These are phyloP conservation scores for Penicillium hesseltinei DNA, from an alignment of 2,329 filamentous ascomycete genomes.

Conservation along the genomic window DNA sequence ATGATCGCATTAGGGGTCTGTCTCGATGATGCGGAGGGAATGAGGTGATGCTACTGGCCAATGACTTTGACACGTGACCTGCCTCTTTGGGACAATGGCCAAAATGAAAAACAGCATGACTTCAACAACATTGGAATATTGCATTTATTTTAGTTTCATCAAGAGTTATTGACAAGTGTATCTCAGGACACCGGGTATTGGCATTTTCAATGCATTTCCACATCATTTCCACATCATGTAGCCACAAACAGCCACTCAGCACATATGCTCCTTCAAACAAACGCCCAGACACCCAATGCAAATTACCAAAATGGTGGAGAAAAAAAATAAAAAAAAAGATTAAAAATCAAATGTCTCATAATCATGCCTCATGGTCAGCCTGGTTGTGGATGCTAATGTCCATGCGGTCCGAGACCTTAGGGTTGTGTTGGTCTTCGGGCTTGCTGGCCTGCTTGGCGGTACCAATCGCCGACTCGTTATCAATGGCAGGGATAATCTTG, in stretches of 20 bases:
- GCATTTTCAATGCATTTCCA: conserved; percentile 14
- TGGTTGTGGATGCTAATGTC: conserved; percentile 63
- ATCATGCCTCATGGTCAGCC: conserved; percentile 40
- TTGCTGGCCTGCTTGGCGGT: not conserved
- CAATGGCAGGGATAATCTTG: conserved; percentile 53
- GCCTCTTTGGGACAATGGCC: not conserved
- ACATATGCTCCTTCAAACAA: conserved; percentile 17
- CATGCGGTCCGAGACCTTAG: conserved; percentile 50
- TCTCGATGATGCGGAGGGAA: not conserved
- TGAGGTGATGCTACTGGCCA: not conserved
- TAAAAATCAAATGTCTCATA: conserved; percentile 15
- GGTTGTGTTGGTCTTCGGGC: conserved; percentile 32
- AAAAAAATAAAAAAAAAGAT: not conserved
- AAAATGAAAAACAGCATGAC: not conserved
- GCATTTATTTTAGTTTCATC: conserved; percentile 7
- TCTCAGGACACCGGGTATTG: conserved; percentile 7
- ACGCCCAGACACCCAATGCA: conserved; percentile 28
- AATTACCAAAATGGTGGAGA: conserved; percentile 4
- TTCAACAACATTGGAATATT: not conserved
- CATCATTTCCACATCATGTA: conserved; percentile 18
- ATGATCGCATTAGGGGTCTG: not conserved
- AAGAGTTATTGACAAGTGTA: conserved; percentile 5
- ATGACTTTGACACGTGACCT: not conserved
- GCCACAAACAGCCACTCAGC: conserved; percentile 9
- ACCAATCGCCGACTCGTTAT: not conserved